phyloP scores from a whole-genome alignment of 2,329 filamentous ascomycete genomes.

The Diaporthe sp. region DNA sequence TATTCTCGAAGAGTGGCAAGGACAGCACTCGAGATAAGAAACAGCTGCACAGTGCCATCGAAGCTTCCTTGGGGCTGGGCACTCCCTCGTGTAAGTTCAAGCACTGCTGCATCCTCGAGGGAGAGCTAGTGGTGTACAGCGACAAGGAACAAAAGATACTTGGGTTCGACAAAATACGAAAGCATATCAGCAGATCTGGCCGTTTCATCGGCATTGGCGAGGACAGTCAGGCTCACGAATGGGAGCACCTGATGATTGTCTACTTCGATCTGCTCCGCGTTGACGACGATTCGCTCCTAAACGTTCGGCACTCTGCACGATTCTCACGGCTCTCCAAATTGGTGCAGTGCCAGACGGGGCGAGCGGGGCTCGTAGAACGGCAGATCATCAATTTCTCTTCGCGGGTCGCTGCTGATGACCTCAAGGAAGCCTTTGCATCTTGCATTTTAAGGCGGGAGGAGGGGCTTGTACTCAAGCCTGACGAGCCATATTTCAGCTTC shows the following conservation, averaged over 20 bases:
- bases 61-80: slow-evolving; percentile 74
- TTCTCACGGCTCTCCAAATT: slow-evolving; percentile 72
- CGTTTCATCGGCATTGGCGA: slow-evolving; percentile 75
- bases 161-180: slow-evolving; percentile 86
- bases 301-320: slow-evolving; percentile 69
- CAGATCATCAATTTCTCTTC: slow-evolving; percentile 76
- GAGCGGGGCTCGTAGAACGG: slow-evolving; percentile 76
- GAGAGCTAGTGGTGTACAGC: slow-evolving; percentile 85
- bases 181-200: slow-evolving; percentile 82
- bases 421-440: slow-evolving; percentile 76
- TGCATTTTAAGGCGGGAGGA: slow-evolving; percentile 78
- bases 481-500: slow-evolving; percentile 82
- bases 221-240: slow-evolving; percentile 73
- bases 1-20: slow-evolving; percentile 94
- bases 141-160: slow-evolving; percentile 75
- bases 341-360: slow-evolving; percentile 66
- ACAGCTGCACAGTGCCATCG: slow-evolving; percentile 65
- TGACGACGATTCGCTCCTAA: slow-evolving; percentile 67
- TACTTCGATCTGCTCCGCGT: slow-evolving; percentile 72
- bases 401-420: slow-evolving; percentile 62
- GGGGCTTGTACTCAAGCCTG: slow-evolving; percentile 85
- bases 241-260: slow-evolving; percentile 73
- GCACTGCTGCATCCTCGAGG: slow-evolving; percentile 82
- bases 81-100: slow-evolving; percentile 70
- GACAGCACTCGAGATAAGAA: slow-evolving; percentile 82